Base-by-base conservation (phyloP, 257 asterid species). In the Penstemon barbatus region DNA sequence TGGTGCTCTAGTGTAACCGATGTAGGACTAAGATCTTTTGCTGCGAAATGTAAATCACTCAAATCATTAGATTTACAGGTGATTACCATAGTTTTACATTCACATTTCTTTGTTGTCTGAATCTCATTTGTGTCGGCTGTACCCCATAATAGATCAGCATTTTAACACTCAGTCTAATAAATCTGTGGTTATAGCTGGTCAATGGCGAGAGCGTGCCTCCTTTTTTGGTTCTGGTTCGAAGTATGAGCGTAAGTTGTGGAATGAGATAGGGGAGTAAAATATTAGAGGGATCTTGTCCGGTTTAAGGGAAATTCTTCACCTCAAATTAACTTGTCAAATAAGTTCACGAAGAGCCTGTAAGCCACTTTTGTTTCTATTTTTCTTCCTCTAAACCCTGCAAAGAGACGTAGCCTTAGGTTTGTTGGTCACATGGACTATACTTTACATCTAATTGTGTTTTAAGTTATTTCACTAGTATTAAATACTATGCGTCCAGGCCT, bases 21-120 rank as follows among this genome's bases (percentile, higher is more conserved):
- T 74, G 65, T 66, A 9, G 98, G 97, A 69, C 76, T 92, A 70
- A 80, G 64, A 74, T 87, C 92, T 63, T 72, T 92, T 48, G 91
- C 96, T 52, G 84, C 80, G 74, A 85, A 75, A 66, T 89, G 96
- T 70, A 78, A 44, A 66, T 62, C 75, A 9, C 83, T 92, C 62
- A 89, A 75, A 66, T 80, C 91, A 7, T 71, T 92, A 86, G 96
- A 89, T 77, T 82, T 92, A 61, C 98, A 87, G 98, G 98, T 92
- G 76, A 76, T 51, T 61, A n/a, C 61, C 25, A 41, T 59, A 56
- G 57, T 52, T 56, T 63, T 54, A 37, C 8, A 13, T 44, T 41
- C 38, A 48, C 13, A 63, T 4, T 70, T 4, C 55, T 60, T 5
- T 69, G 41, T 37, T 65, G 41, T 42, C 38, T 37, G n/a, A 48